These are phyloP conservation scores for Monascus ruber DNA, from an alignment of 2,329 filamentous ascomycete genomes.

Conservation along the genomic window DNA sequence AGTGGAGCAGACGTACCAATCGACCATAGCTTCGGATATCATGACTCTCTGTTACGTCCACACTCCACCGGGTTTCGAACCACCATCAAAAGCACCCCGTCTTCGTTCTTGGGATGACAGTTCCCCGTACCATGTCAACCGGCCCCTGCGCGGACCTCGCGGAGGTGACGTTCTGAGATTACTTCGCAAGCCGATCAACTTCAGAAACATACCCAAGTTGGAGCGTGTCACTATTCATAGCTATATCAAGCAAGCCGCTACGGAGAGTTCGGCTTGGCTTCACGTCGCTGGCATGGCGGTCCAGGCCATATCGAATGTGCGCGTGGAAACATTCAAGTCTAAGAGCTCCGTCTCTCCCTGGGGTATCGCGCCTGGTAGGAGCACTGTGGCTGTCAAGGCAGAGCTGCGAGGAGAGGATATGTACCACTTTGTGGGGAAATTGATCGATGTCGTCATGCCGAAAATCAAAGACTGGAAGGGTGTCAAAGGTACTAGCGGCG, in stretches of 20 bases:
- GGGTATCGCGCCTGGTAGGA: constrained; percentile 58
- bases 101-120: constrained; percentile 79
- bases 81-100: constrained; percentile 48
- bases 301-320: constrained; percentile 72
- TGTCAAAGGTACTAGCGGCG: constrained; percentile 63
- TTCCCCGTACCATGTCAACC: constrained; percentile 89
- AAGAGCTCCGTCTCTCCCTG: constrained; percentile 64
- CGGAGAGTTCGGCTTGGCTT: constrained; percentile 60
- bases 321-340: constrained; percentile 57
- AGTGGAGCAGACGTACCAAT: constrained; percentile 79
- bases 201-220: constrained; percentile 75
- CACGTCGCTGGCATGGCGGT: constrained; percentile 74
- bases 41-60: constrained; percentile 84
- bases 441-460: constrained; percentile 80
- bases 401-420: constrained; percentile 70
- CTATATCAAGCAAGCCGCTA: constrained; percentile 56
- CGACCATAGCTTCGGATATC: constrained; percentile 75
- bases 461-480: constrained; percentile 95
- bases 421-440: constrained; percentile 81
- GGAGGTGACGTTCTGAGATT: constrained; percentile 52
- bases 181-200: constrained; percentile 51
- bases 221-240: constrained; percentile 70
- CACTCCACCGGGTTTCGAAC: constrained; percentile 62
- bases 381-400: constrained; percentile 60
- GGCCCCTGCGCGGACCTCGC: constrained; percentile 71